Base-by-base conservation (phyloP, 208 protist species). In the Trypanosoma cruzi region DNA sequence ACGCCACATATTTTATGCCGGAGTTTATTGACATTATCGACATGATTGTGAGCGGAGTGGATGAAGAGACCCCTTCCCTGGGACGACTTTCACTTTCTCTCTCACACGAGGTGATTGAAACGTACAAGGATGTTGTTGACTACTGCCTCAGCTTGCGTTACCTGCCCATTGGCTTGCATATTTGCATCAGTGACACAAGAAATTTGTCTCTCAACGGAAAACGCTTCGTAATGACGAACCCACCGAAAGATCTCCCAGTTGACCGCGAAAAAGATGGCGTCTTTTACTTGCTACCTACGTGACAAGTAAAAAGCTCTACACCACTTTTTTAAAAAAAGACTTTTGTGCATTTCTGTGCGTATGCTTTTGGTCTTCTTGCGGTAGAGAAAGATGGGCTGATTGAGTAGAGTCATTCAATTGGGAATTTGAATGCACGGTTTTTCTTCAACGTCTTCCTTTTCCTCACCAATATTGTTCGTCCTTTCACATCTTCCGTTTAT, bases 1-100 rank as follows among this genome's bases (percentile, higher is more conserved):
- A 89, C 64, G 77, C 81, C 4, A 83, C 82, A 32, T 95, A 92
- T 75, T 95, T 95, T 59, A 89, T 89, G 79, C 80, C 77, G 31
- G 89, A 95, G 60, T 90, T 91, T 48, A 86, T 92, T 52, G 86
- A 90, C 52, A 81, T 92, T 37, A 87, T 95, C 49, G 79, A 91
- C 54, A 82, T 89, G 53, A 70, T 94, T n/a, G 86, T 92, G 69
- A 81, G 80, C 76, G 89, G 89, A 22, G 71, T 88, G 53, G 56
- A 74, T 8, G 68, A 75, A 4, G 80, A 91, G 44, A 78, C 71
- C 10, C 89, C 89, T 24, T 84, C 89, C 5, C 49, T 94, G 31
- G 75, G 80, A 44, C 72, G 82, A 28, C 77, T 94, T 53, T 80
- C 82, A 36, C 79, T 94, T 14, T 56, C 70, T 7, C 56, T 84